Conservation (phyloP, 257 asterid genomes). For the Penstemon newberryi region DNA sequence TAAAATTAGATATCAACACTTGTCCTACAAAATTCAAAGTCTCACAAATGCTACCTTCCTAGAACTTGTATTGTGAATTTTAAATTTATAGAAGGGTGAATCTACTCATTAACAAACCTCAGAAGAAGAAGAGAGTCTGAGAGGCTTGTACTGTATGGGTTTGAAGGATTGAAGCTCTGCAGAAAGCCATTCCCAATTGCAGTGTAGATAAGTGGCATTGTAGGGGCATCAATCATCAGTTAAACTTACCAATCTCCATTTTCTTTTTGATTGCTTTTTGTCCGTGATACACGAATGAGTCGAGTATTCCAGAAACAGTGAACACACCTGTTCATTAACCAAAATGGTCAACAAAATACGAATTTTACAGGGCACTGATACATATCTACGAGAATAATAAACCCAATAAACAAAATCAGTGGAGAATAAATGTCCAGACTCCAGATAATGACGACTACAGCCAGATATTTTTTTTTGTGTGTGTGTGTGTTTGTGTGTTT, state of each 20-base stretch:
- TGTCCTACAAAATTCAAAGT: background rate
- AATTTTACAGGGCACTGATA: background rate
- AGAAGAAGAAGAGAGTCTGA: constrained; percentile 1
- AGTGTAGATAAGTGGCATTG: background rate
- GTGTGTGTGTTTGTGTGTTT: background rate
- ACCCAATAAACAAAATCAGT: background rate
- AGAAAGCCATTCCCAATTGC: constrained; percentile 11
- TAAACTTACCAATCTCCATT: constrained; percentile 90
- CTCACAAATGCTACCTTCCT: background rate
- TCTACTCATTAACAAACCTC: constrained; percentile 21
- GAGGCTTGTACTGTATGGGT: background rate
- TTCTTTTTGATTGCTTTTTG: constrained; percentile 84
- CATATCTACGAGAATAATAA: background rate
- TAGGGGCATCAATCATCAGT: constrained; percentile 38
- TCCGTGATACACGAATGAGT: constrained; percentile 84
- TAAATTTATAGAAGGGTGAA: constrained; percentile 3
- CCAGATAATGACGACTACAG: no score
- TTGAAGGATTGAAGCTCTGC: background rate
- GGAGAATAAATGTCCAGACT: background rate
- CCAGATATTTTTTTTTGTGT: no score
- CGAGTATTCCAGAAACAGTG: constrained; percentile 92
- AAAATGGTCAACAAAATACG: constrained; percentile 21
- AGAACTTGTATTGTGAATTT: background rate
- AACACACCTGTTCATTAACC: constrained; percentile 63
- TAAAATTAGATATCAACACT: background rate